These are phyloP conservation scores for Allium sativum DNA, from an alignment of 106 monocot genomes.

Conservation along the genomic window DNA sequence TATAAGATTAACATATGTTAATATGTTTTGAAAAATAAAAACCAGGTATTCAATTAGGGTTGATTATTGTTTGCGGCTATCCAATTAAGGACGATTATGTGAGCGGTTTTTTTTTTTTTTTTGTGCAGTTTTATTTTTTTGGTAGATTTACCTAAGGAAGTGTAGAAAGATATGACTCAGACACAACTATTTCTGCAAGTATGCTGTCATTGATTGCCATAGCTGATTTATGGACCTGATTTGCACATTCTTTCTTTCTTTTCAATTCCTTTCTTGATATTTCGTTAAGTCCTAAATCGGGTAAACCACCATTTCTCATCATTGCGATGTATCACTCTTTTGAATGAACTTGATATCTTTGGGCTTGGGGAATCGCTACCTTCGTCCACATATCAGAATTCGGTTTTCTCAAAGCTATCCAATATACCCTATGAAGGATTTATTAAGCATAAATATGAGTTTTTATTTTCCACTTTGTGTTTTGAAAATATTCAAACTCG, in stretches of 20 bases:
- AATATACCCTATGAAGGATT: too few relatives aligned
- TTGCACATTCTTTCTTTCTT: constrained; percentile 66
- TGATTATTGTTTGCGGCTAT: not conserved
- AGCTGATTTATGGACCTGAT: constrained; percentile 86
- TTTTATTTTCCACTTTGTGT: too few relatives aligned
- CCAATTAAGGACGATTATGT: not conserved
- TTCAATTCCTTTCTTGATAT: constrained; percentile 58
- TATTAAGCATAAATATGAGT: too few relatives aligned
- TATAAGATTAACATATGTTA: too few relatives aligned
- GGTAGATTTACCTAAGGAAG: constrained; percentile 66
- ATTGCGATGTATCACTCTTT: constrained; percentile 46
- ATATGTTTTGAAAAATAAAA: too few relatives aligned
- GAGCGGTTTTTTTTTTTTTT: too few relatives aligned
- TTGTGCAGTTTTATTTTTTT: too few relatives aligned
- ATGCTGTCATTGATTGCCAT: constrained; percentile 88
- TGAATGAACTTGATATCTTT: constrained; percentile 29
- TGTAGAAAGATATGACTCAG: constrained; percentile 57
- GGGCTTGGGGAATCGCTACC: constrained; percentile 53
- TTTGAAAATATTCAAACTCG: too few relatives aligned
- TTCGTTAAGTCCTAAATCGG: constrained; percentile 63
- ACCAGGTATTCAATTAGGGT: not conserved
- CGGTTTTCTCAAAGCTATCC: constrained; percentile 73
- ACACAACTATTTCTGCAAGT: constrained; percentile 84
- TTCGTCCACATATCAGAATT: constrained; percentile 87
- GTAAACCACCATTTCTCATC: constrained; percentile 99